Evolutionary conservation across 2,329 filamentous ascomycete genomes (phyloP).

Genomic region (Trichophyton schoenleinii): DNA sequence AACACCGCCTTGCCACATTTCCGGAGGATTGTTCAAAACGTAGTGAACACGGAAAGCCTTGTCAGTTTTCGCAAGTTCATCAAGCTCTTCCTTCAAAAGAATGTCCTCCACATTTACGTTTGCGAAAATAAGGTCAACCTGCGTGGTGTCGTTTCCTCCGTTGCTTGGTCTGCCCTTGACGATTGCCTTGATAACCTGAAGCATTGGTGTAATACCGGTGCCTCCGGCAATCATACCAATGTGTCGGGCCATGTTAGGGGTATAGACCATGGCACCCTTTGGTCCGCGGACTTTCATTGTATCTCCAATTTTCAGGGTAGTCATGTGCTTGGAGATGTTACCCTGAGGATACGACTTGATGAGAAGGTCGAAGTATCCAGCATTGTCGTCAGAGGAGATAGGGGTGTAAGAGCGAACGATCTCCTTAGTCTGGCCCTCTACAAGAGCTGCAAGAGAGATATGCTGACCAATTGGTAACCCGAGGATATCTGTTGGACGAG

Average conservation of each 20-base stretch:
- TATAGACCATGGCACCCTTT: constrained; percentile 97
- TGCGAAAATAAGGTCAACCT: constrained; percentile 91
- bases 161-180: constrained; percentile 56
- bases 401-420: constrained; percentile 87
- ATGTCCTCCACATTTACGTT: constrained; percentile 93
- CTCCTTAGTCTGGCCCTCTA: constrained; percentile 66
- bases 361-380: constrained; percentile 87
- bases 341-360: constrained; percentile 97
- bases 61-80: constrained; percentile 64
- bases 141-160: constrained; percentile 64
- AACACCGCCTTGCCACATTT: constrained; percentile 80
- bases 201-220: constrained; percentile 96
- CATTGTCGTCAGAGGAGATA: constrained; percentile 76
- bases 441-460: constrained; percentile 81
- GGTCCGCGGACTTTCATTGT: constrained; percentile 83
- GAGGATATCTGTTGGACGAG: constrained; percentile 63
- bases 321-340: constrained; percentile 92
- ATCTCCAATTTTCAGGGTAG: constrained; percentile 67
- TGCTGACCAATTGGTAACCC: constrained; percentile 97
- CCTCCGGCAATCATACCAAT: constrained; percentile 98
- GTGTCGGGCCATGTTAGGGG: constrained; percentile 87
- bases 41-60: constrained; percentile 78
- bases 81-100: constrained; percentile 81
- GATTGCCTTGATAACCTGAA: constrained; percentile 88
- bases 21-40: constrained; percentile 88